These are phyloP conservation scores for Xylariaceae sp. DNA, from an alignment of 2,329 filamentous ascomycete genomes.

Conservation along the genomic window DNA sequence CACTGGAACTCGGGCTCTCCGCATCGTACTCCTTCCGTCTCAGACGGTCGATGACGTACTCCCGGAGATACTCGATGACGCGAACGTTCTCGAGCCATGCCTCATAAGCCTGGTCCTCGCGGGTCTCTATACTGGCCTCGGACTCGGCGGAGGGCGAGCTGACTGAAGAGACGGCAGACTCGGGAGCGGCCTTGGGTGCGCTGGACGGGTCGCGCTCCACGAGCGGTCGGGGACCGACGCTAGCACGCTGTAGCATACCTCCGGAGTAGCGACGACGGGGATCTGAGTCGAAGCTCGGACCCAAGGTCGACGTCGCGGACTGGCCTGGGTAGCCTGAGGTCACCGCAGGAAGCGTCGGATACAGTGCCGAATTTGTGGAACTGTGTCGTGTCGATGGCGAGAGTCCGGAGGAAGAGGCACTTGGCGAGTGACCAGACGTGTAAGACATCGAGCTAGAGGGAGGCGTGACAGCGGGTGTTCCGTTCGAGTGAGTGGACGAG, in stretches of 20 bases:
- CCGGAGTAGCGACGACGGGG: slow-evolving; percentile 68
- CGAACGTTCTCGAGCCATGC: slow-evolving; percentile 69
- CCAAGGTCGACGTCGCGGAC: slow-evolving; percentile 71
- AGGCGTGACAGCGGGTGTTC: slow-evolving; percentile 77
- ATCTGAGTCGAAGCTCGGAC: slow-evolving; percentile 65
- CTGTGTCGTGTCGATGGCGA: slow-evolving; percentile 68
- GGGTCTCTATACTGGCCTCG: slow-evolving; percentile 53
- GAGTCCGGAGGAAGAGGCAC: slow-evolving; percentile 69
- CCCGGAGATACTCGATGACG: slow-evolving; percentile 63
- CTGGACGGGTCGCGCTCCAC: slow-evolving; percentile 43
- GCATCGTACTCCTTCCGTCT: slow-evolving; percentile 56
- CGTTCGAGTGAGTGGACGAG: slow-evolving; percentile 57
- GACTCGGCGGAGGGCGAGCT: slow-evolving; percentile 60
- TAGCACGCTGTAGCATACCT: slow-evolving; percentile 66
- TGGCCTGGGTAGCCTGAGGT: slow-evolving; percentile 70
- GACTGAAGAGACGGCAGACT: slow-evolving; percentile 47
- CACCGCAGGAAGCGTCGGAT: slow-evolving; percentile 74
- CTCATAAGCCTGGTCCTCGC: slow-evolving; percentile 64
- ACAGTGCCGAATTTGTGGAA: slow-evolving; percentile 65
- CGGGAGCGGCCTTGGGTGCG: slow-evolving; percentile 47
- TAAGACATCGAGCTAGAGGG: slow-evolving; percentile 77
- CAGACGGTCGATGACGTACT: slow-evolving; percentile 61
- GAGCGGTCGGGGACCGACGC: slow-evolving; percentile 46
- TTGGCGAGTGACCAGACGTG: slow-evolving; percentile 75
- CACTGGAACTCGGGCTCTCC: slow-evolving; percentile 37